Conservation (phyloP, 2,329 filamentous ascomycete genomes). For the Scytalidium lignicola region DNA sequence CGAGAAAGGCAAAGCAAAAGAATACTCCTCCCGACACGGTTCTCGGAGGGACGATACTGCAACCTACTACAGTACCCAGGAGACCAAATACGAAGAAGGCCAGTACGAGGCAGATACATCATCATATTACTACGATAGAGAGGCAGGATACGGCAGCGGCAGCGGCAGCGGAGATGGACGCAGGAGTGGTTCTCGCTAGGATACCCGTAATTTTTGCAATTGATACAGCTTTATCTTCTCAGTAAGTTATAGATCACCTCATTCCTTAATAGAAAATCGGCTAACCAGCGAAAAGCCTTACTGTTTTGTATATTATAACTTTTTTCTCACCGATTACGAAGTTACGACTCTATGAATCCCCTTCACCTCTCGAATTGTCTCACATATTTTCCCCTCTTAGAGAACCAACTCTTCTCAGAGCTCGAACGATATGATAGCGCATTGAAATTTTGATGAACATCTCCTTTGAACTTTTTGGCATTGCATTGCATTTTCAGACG, state of each 20-base stretch:
- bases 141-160: conserved; percentile 13
- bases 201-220: no score
- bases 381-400: no score
- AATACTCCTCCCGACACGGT: conserved; percentile 35
- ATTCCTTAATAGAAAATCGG: no score
- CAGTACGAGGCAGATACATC: conserved; percentile 8
- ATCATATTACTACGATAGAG: conserved; percentile 17
- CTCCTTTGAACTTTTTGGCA: no score
- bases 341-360: no score
- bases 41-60: conserved; percentile 23
- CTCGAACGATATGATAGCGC: no score
- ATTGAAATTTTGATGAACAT: no score
- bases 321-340: no score
- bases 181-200: conserved; percentile 20
- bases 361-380: no score
- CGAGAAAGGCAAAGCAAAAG: conserved; percentile 36
- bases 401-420: no score
- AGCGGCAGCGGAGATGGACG: conserved; percentile 23
- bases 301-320: neutral
- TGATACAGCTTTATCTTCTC: neutral
- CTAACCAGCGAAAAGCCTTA: neutral
- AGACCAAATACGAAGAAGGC: conserved; percentile 15
- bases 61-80: conserved; percentile 14
- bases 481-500: no score
- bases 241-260: neutral